Evolutionary conservation across 164 flowering plant genomes (phyloP), one percentile per base, ranked within the genome.

Genomic region (Tetrastigma voinierianum): DNA sequence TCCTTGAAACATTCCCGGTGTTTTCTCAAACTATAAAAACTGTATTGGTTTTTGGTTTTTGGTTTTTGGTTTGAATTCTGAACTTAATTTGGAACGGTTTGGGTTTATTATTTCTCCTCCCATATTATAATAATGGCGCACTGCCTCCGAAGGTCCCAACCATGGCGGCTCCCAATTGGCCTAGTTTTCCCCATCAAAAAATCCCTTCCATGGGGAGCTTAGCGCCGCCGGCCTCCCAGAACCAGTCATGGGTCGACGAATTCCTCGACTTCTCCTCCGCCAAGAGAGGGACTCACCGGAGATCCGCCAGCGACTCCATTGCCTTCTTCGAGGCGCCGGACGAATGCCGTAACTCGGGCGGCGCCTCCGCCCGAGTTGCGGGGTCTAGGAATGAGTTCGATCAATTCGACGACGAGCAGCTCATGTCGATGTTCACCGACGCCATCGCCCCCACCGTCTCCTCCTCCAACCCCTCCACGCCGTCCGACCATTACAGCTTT

Each of bases 91-190:
- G n/a, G 16, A 13, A 15, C 3, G 14, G 43, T 25, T 24, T 32
- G 14, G 58, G 0, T 47, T 53, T 20, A 8, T 17, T 46, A 8
- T 62, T 14, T 20, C 47, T 25, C 53, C 10, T 40, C 24, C 11
- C 10, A 17, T 14, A n/a, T n/a, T n/a, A n/a, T n/a, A n/a, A n/a
- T n/a, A 0, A 91, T 91, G 97, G 93, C 97, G 43, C 90, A 91
- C 77, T 91, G 65, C 97, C 97, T 54, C 97, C 97, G 3, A 91
- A 89, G 77, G 79, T 83, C 61, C 97, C 97, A 20, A 84, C 60
- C 76, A 78, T 88, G 83, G 4, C 80, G 83, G 4, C 80, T 4
- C 73, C 81, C 15, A 78, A 75, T 63, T 86, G 93, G 91, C 71
- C 87, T 21, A 83, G 76, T 57, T 80, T 84, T 24, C 61, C 70